Evolutionary conservation across 139 green algal species (phyloP).

Genomic region (Haematococcus sp.): DNA sequence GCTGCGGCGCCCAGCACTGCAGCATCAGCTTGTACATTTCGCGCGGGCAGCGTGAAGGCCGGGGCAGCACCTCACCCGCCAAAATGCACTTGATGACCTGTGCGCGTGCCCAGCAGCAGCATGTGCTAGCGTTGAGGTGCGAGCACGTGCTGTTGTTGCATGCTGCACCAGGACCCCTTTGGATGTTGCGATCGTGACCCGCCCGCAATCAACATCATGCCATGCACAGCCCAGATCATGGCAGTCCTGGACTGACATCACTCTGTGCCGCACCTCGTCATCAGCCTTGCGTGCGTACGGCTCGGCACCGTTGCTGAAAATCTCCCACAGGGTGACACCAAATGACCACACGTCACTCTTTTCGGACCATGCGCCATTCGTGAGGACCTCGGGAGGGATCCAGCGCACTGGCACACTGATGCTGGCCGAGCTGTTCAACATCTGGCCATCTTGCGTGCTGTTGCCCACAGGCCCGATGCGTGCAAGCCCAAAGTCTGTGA

Average conservation of each 20-base stretch:
- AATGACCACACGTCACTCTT: constrained; percentile 59
- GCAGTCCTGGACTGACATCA: background rate
- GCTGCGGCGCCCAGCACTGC: constrained; percentile 42
- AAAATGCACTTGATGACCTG: constrained; percentile 37
- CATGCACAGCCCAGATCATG: background rate
- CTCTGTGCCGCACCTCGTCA: constrained; percentile 20
- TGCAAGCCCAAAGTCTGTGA: constrained; percentile 51
- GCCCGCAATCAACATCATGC: background rate
- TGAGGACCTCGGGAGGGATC: constrained; percentile 49
- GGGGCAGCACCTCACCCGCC: constrained; percentile 19
- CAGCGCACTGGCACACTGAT: constrained; percentile 46
- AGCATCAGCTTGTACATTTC: constrained; percentile 50
- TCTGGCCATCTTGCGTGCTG: background rate
- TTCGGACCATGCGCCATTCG: constrained; percentile 25
- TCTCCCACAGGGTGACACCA: constrained; percentile 56
- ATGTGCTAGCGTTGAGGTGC: background rate
- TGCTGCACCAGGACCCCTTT: background rate
- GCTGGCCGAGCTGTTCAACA: background rate
- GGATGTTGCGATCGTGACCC: background rate
- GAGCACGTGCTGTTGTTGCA: background rate
- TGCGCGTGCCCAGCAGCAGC: background rate
- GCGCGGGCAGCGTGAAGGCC: constrained; percentile 36
- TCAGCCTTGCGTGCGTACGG: constrained; percentile 38
- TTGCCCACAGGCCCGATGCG: background rate
- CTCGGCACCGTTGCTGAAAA: constrained; percentile 52